Percentiles rank a stretch among this genome's conserved stretches.
These are phyloP conservation scores for Perilla frutescens DNA, from an alignment of 257 asterid genomes.

Conservation along the genomic window DNA sequence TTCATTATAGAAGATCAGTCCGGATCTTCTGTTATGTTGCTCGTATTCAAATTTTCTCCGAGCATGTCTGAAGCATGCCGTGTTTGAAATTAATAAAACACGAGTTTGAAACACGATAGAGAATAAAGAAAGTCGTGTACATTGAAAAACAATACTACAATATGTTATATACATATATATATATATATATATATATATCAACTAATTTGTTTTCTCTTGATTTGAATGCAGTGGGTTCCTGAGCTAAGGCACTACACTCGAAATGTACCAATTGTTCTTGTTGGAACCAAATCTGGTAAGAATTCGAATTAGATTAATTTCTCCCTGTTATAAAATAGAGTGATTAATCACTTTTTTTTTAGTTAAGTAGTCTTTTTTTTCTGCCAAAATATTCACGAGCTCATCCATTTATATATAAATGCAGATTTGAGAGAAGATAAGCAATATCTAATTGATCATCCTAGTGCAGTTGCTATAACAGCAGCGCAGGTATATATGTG, in stretches of 20 bases:
- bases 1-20: too few species aligned
- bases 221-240: conserved; percentile 67
- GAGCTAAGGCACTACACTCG: conserved; percentile 80
- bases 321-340: not conserved
- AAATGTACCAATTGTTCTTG: conserved; percentile 71
- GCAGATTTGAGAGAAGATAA: conserved; percentile 78
- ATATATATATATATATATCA: too few species aligned
- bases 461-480: conserved; percentile 57
- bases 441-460: conserved; percentile 66
- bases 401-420: not conserved
- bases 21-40: too few species aligned
- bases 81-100: too few species aligned
- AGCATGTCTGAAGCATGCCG: too few species aligned
- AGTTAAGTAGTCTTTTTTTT: not conserved
- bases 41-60: too few species aligned
- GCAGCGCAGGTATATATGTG: conserved; percentile 55
- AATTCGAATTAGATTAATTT: not conserved
- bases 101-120: not conserved
- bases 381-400: not conserved
- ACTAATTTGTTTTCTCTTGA: not conserved
- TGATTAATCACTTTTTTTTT: not conserved
- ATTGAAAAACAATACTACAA: too few species aligned
- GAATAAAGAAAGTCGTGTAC: not conserved
- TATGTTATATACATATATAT: too few species aligned
- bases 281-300: conserved; percentile 81